Percentiles rank a stretch among this genome's conserved stretches.
These are phyloP conservation scores for Hibiscus tridactylites DNA, from an alignment of 345 rosid species.

Conservation along the genomic window DNA sequence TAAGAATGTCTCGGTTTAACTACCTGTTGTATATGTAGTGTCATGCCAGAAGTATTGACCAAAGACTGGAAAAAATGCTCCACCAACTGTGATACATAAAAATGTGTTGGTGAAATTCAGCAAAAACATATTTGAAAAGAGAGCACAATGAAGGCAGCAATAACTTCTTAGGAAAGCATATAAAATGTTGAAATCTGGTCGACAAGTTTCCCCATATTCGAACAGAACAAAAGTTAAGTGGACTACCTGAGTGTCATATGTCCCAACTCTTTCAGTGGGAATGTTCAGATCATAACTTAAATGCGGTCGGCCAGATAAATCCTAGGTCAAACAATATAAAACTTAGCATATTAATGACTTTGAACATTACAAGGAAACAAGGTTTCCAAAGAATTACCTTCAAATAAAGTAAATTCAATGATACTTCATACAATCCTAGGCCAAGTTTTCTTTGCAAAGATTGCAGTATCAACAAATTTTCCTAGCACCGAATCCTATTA, in stretches of 20 bases:
- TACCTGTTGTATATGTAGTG: constrained; percentile 93
- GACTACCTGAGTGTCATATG: constrained; percentile 77
- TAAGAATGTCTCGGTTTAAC: not conserved
- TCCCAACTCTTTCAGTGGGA: constrained; percentile 79
- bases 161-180: not conserved
- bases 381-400: not conserved
- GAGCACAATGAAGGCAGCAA: not conserved
- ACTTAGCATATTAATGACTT: not conserved
- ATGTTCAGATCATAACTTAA: constrained; percentile 67
- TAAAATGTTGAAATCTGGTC: not conserved
- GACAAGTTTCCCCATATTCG: not conserved
- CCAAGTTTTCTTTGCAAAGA: not conserved
- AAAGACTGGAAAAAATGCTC: constrained; percentile 90
- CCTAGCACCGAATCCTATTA: not conserved
- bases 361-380: not conserved
- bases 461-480: no score
- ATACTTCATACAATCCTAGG: not conserved
- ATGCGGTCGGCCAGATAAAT: constrained; percentile 81
- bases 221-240: constrained; percentile 5
- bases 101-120: not conserved
- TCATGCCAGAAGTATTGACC: constrained; percentile 92
- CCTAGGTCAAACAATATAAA: constrained; percentile 34
- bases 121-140: not conserved
- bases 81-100: constrained; percentile 49
- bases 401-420: not conserved